A percentile compares a stretch with the other conserved stretches of the same genome.
Evolutionary conservation across 371 early-diverging fungal genomes (phyloP).

Genomic region (Circinella minor): DNA sequence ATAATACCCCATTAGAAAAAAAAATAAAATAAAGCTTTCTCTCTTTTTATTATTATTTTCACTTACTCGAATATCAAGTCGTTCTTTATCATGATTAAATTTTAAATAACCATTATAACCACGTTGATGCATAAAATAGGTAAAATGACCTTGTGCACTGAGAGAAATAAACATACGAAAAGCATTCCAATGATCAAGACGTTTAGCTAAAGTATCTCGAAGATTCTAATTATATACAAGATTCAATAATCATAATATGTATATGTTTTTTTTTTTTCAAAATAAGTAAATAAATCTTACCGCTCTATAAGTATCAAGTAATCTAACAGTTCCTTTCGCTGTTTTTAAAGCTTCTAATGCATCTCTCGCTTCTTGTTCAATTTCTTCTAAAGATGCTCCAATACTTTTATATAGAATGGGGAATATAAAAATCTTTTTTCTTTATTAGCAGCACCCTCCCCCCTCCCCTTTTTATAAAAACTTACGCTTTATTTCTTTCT

Average conservation of each 20-base stretch:
- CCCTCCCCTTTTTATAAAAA: no score
- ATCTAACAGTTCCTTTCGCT: constrained; percentile 59
- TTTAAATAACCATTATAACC: constrained; percentile 90
- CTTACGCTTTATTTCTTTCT: constrained; percentile 56
- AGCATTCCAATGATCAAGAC: constrained; percentile 65
- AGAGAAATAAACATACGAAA: constrained; percentile 78
- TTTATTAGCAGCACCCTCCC: no score
- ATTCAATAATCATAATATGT: no score
- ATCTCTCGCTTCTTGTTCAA: constrained; percentile 53
- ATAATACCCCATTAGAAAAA: background rate
- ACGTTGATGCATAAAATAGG: constrained; percentile 74
- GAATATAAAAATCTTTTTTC: background rate
- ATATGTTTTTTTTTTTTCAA: no score
- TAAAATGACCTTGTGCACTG: constrained; percentile 76
- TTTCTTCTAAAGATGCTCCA: constrained; percentile 33
- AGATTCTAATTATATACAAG: constrained; percentile 42
- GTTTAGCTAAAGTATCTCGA: constrained; percentile 56
- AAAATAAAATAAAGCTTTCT: background rate
- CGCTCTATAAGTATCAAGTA: constrained; percentile 50
- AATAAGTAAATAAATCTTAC: no score
- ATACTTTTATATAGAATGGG: background rate
- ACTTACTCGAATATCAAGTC: constrained; percentile 66
- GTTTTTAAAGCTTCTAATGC: constrained; percentile 56
- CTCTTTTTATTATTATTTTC: background rate
- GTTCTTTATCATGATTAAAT: constrained; percentile 79